Conservation (phyloP, 768 basidiomycete genomes). For the Nidularia sp. region DNA sequence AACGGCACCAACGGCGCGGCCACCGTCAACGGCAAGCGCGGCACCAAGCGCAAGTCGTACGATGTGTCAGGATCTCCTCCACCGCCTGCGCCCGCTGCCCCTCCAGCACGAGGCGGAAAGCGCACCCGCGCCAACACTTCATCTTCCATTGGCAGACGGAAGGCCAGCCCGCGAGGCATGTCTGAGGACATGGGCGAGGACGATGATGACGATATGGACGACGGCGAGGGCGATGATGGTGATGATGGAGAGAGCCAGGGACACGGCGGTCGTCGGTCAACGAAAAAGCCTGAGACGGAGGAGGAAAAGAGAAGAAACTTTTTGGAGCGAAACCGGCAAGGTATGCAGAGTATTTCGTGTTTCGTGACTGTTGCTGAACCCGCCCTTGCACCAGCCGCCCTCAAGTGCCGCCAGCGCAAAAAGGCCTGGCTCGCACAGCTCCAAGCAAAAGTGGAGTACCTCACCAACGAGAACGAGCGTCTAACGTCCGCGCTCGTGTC, state of each 20-base stretch:
- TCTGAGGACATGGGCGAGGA: slow-evolving; percentile 32
- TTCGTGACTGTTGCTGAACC: slow-evolving; percentile 1
- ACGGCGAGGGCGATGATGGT: slow-evolving; percentile 35
- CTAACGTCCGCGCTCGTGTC: slow-evolving; percentile 82
- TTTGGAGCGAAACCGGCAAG: slow-evolving; percentile 95
- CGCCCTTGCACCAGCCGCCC: slow-evolving; percentile 59
- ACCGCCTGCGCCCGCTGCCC: slow-evolving; percentile 18
- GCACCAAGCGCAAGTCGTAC: slow-evolving; percentile 69
- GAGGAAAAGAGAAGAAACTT: slow-evolving; percentile 98
- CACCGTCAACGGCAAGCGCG: slow-evolving; percentile 43
- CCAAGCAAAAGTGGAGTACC: slow-evolving; percentile 90
- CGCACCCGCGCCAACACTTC: slow-evolving; percentile 28
- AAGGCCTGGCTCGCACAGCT: slow-evolving; percentile 95
- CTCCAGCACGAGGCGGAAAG: slow-evolving; percentile 24
- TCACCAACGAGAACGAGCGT: slow-evolving; percentile 93
- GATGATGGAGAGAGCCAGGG: slow-evolving; percentile 17
- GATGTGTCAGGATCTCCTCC: slow-evolving; percentile 36
- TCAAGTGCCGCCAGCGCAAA: slow-evolving; percentile 98
- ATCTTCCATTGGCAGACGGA: slow-evolving; percentile 14
- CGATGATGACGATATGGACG: slow-evolving; percentile 34
- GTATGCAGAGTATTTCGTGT: slow-evolving; percentile 34
- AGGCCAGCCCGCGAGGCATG: slow-evolving; percentile 23
- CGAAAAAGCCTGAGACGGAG: slow-evolving; percentile 90
- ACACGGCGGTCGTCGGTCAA: slow-evolving; percentile 15
- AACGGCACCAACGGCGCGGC: slow-evolving; percentile 25